Base-by-base conservation (phyloP, 1,284 basidiomycete species). In the Gymnopus androsaceus region DNA sequence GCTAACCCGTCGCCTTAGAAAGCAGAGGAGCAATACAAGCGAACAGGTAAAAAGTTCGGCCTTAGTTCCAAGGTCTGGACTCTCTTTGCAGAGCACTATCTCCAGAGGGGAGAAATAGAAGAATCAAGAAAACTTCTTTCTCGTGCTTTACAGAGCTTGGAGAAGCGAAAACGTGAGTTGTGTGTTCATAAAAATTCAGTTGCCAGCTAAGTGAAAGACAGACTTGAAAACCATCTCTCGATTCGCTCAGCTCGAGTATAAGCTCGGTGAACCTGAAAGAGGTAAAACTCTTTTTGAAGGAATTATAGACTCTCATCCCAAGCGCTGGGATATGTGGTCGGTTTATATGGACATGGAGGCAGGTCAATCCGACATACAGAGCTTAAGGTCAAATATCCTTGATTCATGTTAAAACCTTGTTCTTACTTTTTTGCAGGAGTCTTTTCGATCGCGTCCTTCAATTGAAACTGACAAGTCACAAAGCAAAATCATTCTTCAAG, bases 241-340 rank as follows among this genome's bases (percentile, higher is more conserved):
- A 66, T 98, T 98, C 69, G 95, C 95, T 1, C 88, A 97, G 65
- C 77, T 97, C 31, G 97, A 99, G 72, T 99, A 98, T 75, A 95
- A 92, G 70, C 75, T 91, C 30, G 97, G 95, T 12, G 95, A 98
- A 61, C 79, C 92, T 1, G 97, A 99, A 72, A 85, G 96, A 47
- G 97, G 95, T 19, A 90, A 92, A 67, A 98, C 96, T 0, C 82
- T 99, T 54, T 99, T 98, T 60, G 97, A 99, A 70, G 97, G 96
- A 34, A 91, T 99, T 55, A 80, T 99, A 28, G 94, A 96, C 68
- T 92, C 89, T 14, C 93, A 98, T 74, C 88, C 95, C 2, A 98
- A 95, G 71, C 85, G 94, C 47, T 88, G 95, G 76, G 96, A 99
- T 70, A 75, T 98, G 38, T 99, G 98, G 95, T 92, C 90, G 56